Base-by-base conservation (phyloP, 257 asterid genomes). In the Fraxinus quadrangulata region DNA sequence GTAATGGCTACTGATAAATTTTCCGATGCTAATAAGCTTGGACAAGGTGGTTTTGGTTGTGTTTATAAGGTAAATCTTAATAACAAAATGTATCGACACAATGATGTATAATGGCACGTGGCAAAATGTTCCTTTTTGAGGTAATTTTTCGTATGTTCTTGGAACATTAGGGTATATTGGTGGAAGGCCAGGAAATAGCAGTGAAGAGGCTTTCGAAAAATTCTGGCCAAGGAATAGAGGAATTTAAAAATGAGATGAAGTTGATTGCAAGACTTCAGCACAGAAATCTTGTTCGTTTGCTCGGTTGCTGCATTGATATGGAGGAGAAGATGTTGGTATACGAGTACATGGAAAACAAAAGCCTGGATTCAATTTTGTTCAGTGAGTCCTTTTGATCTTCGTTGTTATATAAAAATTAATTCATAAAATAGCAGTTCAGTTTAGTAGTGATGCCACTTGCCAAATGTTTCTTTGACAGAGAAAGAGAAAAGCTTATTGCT, bases 11-110 rank as follows among this genome's bases (percentile, higher is more conserved):
- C 99, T 0, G 72, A 88, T 19, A 81, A 88, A 31, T 94, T 94
- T 54, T 85, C 90, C 1, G 89, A 84, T 45, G 82, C 45, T 9
- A 91, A 93, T 37, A 91, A 87, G 86, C 86, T 93, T 3, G 98
- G 98, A 6, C 90, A 90, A 83, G 98, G 98, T n/a, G 97, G 98
- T 28, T 93, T 91, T 75, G 98, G 98, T 59, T 74, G 73, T 68
- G 98, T 93, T 78, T 93, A 93, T 84, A 93, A 88, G 97, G 98
- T 93, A 71, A n/a, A 28, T 71, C 5, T 40, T 12, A 21, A 23
- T 47, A 21, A 31, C 17, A 63, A 28, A 65, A 0, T 21, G 23
- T 42, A 17, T 47, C 12, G 34, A 40, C n/a, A 39, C 34, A 13
- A 42, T 42, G 24, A 10, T 42, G 61, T 19, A 14, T 71, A 0